Evolutionary conservation across 2,329 filamentous ascomycete genomes (phyloP), one percentile per base, ranked within the genome.

Genomic region (Herpotrichia juniperi): DNA sequence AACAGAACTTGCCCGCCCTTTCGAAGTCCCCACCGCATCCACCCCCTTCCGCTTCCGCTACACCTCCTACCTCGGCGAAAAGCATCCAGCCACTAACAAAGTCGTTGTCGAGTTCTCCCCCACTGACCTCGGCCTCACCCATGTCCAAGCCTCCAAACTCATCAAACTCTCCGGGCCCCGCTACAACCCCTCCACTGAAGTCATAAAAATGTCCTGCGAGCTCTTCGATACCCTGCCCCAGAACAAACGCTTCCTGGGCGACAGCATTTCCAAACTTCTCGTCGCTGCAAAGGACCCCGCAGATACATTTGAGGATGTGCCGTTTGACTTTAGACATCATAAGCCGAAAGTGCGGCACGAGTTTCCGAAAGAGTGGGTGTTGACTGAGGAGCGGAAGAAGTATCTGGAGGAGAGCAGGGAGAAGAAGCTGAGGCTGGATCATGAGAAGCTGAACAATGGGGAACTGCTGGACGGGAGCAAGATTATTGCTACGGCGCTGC

Each of bases 61-160:
- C 80, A 99, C 94, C 14, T 93, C 89, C 31, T 97, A 97, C 78
- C 88, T 99, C 83, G 93, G 93, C 66, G 94, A 97, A 76, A 80
- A 84, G 50, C 96, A 99, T 77, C 93, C 94, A 0, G 91, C 93
- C 2, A 87, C 92, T 75, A 87, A 87, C 71, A 99, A 99, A 80
- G 93, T 99, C 17, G 93, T 97, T 11, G 86, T 97, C 49, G 90
- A 97, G 72, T 96, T 97, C 76, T 85, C 82, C 58, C 87, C 89
- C 14, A 75, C 76, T 50, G 91, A 96, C 75, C 78, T 97, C 55
- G 78, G 82, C 54, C 82, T 96, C 48, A 86, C 83, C 21, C 77
- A 84, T 14, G 75, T 81, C 31, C 90, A 97, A 76, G 81, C 83
- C 57, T 73, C 83, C 68, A 99, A 97, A 75, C 82, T 99, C 56